Percentiles rank a stretch among this genome's conserved stretches.
Evolutionary conservation across 768 basidiomycete genomes (phyloP).

Genomic region (Mycena venus): DNA sequence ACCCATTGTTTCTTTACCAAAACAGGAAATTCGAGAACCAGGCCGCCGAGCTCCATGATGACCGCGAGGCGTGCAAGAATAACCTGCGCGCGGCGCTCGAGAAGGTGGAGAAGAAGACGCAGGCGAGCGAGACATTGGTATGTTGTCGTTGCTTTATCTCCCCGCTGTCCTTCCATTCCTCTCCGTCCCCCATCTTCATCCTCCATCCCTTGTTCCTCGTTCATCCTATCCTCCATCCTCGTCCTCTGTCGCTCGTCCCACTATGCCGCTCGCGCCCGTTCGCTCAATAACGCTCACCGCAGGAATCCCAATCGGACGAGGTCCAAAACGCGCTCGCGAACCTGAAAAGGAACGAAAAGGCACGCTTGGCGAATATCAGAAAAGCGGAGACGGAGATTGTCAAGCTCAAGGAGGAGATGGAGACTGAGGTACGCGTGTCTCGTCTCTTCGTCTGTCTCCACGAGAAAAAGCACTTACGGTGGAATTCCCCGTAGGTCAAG

Average conservation of each 20-base stretch:
- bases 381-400: constrained; percentile 64
- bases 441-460: background rate
- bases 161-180: background rate
- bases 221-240: background rate
- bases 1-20: too few species aligned
- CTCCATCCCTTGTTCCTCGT: too few species aligned
- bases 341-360: constrained; percentile 74
- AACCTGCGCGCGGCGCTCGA: constrained; percentile 65
- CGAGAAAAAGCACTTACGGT: background rate
- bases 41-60: constrained; percentile 59
- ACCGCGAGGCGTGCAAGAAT: constrained; percentile 69
- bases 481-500: constrained; percentile 23
- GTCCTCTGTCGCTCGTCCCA: background rate
- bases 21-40: constrained; percentile 64
- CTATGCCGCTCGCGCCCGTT: too few species aligned
- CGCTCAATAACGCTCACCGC: constrained; percentile 11
- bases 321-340: constrained; percentile 61
- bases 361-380: constrained; percentile 67
- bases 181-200: background rate
- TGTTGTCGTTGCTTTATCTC: constrained; percentile 3
- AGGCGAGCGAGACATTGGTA: constrained; percentile 68
- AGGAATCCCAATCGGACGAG: constrained; percentile 72
- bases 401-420: constrained; percentile 59
- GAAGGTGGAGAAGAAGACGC: constrained; percentile 62
- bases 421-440: constrained; percentile 58